Evolutionary conservation across 306 rosid genomes (phyloP).

Genomic region (Corylus americana): DNA sequence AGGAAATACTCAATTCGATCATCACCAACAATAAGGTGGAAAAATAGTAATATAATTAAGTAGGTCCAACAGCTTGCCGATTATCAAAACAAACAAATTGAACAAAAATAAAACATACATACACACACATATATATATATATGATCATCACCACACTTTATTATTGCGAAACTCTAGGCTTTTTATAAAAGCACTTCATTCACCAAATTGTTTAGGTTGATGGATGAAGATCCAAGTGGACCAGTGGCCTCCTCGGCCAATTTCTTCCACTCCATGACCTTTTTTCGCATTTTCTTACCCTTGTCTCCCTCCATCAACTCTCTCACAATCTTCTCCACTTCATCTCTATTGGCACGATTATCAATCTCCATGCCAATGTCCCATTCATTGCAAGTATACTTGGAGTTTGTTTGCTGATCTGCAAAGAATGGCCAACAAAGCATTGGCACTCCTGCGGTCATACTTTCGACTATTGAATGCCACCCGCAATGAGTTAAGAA

Average conservation of each 20-base stretch:
- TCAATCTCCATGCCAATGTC: not conserved
- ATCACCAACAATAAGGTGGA: no score
- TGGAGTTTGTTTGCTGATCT: not conserved
- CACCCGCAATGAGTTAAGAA: conserved; percentile 21
- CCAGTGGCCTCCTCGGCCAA: not conserved
- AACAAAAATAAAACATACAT: no score
- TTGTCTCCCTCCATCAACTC: conserved; percentile 3
- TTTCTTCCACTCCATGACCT: not conserved
- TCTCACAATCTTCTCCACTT: not conserved
- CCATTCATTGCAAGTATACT: conserved; percentile 1
- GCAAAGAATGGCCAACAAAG: not conserved
- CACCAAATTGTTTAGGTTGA: not conserved
- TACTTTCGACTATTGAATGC: conserved; percentile 17
- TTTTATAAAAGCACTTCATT: not conserved
- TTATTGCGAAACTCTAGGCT: not conserved
- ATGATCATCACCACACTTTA: no score
- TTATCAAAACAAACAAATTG: no score
- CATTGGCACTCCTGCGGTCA: conserved; percentile 10
- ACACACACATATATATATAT: no score
- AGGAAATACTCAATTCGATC: no score
- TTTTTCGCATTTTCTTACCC: not conserved
- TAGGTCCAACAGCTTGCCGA: no score
- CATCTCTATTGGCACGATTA: not conserved
- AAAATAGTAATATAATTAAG: no score
- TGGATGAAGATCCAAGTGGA: not conserved